Base-by-base conservation (phyloP, 805 yeast species). In the Candida orba region DNA sequence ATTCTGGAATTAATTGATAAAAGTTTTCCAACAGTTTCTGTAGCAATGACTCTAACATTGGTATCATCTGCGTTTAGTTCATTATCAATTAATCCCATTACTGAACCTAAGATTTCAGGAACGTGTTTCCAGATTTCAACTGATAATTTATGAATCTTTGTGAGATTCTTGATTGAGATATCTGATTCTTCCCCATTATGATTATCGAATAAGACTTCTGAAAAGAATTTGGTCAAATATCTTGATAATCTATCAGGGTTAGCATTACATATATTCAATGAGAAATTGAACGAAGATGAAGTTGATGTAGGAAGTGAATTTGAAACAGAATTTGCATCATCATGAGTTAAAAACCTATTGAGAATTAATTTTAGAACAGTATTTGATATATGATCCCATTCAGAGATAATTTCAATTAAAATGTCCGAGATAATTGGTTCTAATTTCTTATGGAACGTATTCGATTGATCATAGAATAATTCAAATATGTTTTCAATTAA, bases 21-120 rank as follows among this genome's bases (percentile, higher is more conserved):
- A 57, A 90, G 76, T 34, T 71, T 62, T 0, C 95, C 91, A 3
- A 90, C 73, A 0, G 93, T 76, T 36, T 75, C 75, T 0, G 95
- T 84, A 0, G 95, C 89, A 42, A 83, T 61, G 0, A 71, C 57
- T 49, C 96, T 72, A 17, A 84, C 68, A 14, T 68, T 60, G 27
- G 76, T 78, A 50, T 79, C 75, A 35, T 82, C 85, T 0, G 95
- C 87, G 45, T 78, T 78, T 35, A 89, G 64, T 51, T 89, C 95
- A 53, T 85, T 88, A 51, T 85, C 86, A 4, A 89, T 66, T 41
- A 86, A 73, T 0, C 95, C 93, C 71, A 85, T 76, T 0, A 84
- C 83, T 1, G 93, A 77, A 4, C 76, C 71, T 10, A 86, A 67
- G 18, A 85, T 64, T 38, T 84, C 93, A 0, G 96, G 96, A 0